Evolutionary conservation across 306 rosid genomes (phyloP).

Genomic region (Ceratonia siliqua): DNA sequence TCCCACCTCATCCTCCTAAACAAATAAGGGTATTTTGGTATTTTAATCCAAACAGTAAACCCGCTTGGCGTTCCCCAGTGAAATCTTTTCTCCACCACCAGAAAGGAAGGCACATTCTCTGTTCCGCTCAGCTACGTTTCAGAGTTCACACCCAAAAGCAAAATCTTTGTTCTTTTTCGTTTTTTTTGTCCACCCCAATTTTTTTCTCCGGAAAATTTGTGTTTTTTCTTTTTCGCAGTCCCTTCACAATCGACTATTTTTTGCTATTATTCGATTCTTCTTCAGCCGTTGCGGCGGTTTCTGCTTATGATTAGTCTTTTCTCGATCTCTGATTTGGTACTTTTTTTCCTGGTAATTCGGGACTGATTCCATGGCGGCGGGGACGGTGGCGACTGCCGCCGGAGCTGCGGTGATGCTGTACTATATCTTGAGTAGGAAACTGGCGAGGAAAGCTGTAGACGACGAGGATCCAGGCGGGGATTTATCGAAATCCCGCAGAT

Average conservation of each 20-base stretch:
- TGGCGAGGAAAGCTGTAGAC: conserved; percentile 37
- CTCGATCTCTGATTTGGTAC: neutral
- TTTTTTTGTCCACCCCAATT: neutral
- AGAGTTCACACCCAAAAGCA: neutral
- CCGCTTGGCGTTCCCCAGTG: neutral
- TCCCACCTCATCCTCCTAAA: too few species aligned
- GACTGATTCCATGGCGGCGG: conserved; percentile 67
- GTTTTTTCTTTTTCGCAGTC: neutral
- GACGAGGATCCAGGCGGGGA: conserved; percentile 40
- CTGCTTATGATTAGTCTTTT: neutral
- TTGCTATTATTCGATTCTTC: neutral
- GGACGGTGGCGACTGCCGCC: conserved; percentile 77
- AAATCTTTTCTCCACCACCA: neutral
- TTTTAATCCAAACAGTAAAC: neutral
- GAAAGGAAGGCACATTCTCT: neutral
- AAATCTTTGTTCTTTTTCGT: neutral
- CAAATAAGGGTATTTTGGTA: neutral
- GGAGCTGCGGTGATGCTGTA: conserved; percentile 70
- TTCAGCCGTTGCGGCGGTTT: neutral
- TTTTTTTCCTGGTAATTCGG: neutral
- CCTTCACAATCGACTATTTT: neutral
- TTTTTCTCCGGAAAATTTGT: neutral
- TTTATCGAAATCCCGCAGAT: conserved; percentile 46
- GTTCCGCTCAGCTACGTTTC: conserved; percentile 11
- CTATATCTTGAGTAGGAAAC: conserved; percentile 48